Conservation (phyloP, 805 yeast genomes). For the Saturnispora hagleri region DNA sequence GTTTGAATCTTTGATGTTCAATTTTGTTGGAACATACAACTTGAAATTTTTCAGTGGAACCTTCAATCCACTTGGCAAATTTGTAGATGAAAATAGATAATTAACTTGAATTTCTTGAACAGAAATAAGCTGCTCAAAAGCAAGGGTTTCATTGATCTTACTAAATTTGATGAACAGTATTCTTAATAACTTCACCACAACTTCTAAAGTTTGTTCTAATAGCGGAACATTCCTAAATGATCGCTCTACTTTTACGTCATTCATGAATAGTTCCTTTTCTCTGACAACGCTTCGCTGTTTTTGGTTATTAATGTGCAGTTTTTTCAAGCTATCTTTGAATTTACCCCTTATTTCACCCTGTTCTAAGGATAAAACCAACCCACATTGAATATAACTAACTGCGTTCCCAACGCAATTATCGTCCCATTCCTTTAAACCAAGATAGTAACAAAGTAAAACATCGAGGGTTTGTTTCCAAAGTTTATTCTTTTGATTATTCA, state of each 20-base stretch:
- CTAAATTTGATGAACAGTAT: slow-evolving; percentile 18
- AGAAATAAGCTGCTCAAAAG: slow-evolving; percentile 15
- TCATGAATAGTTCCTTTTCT: slow-evolving; percentile 16
- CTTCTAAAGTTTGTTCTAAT: slow-evolving; percentile 14
- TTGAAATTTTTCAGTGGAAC: slow-evolving; percentile 18
- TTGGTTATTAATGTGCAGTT: slow-evolving; percentile 1
- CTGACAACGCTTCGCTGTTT: slow-evolving; percentile 10
- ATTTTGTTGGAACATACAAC: slow-evolving; percentile 15
- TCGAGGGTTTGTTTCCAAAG: slow-evolving; percentile 13
- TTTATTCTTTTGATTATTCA: background rate
- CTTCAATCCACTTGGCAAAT: slow-evolving; percentile 21
- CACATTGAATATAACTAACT: slow-evolving; percentile 21
- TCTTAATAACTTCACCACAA: slow-evolving; percentile 15
- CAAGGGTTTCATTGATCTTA: slow-evolving; percentile 17
- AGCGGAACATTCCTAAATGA: slow-evolving; percentile 10
- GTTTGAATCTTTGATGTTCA: background rate
- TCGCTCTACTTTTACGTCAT: slow-evolving; percentile 14
- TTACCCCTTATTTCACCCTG: slow-evolving; percentile 20
- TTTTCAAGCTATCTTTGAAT: slow-evolving; percentile 13
- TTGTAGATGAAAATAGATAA: slow-evolving; percentile 15
- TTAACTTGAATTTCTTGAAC: slow-evolving; percentile 13
- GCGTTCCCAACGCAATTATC: slow-evolving; percentile 20
- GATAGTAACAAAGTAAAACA: slow-evolving; percentile 20
- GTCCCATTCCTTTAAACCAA: slow-evolving; percentile 19
- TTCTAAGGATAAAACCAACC: slow-evolving; percentile 19